These are phyloP conservation scores for Graphilbum ipis-grandicollis DNA, from an alignment of 2,329 filamentous ascomycete species.

Conservation along the genomic window DNA sequence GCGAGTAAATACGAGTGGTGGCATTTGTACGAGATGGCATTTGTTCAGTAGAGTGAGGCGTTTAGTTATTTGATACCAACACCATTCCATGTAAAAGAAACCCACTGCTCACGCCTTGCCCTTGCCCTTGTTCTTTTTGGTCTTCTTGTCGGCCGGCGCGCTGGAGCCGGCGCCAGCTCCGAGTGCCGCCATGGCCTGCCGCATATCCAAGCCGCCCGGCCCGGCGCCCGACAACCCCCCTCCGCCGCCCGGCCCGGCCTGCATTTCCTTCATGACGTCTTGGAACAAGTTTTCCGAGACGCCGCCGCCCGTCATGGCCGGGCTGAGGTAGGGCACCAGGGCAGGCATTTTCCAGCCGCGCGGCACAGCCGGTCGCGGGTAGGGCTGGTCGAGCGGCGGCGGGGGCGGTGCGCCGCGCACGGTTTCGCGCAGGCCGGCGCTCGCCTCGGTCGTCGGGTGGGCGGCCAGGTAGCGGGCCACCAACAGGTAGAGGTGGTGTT, in stretches of 20 bases:
- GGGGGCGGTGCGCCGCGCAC: slow-evolving; percentile 57
- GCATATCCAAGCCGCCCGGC: slow-evolving; percentile 3
- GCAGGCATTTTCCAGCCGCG: slow-evolving; percentile 81
- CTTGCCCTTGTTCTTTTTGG: slow-evolving; percentile 14
- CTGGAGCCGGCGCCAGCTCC: slow-evolving; percentile 13
- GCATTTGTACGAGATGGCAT: neutral
- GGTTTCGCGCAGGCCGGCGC: slow-evolving; percentile 49
- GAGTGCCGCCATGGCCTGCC: slow-evolving; percentile 4
- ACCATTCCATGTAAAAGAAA: too few relatives aligned
- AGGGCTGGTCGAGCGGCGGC: slow-evolving; percentile 44
- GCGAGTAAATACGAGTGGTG: slow-evolving; percentile 4
- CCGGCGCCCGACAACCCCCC: slow-evolving; percentile 13
- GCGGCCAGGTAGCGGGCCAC: slow-evolving; percentile 59
- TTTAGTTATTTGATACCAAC: too few relatives aligned
- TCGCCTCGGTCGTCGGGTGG: slow-evolving; percentile 59
- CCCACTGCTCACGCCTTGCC: slow-evolving; percentile 12
- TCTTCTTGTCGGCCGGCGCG: slow-evolving; percentile 8
- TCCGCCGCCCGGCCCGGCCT: slow-evolving; percentile 24
- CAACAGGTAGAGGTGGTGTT: slow-evolving; percentile 76
- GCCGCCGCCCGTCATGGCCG: slow-evolving; percentile 80
- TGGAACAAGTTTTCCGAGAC: slow-evolving; percentile 89
- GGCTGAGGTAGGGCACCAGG: slow-evolving; percentile 72
- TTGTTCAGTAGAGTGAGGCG: too few relatives aligned
- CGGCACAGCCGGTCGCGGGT: slow-evolving; percentile 58
- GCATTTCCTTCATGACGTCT: slow-evolving; percentile 95